These are phyloP conservation scores for Zymoseptoria passerinii DNA, from an alignment of 2,329 filamentous ascomycete genomes.

Conservation along the genomic window DNA sequence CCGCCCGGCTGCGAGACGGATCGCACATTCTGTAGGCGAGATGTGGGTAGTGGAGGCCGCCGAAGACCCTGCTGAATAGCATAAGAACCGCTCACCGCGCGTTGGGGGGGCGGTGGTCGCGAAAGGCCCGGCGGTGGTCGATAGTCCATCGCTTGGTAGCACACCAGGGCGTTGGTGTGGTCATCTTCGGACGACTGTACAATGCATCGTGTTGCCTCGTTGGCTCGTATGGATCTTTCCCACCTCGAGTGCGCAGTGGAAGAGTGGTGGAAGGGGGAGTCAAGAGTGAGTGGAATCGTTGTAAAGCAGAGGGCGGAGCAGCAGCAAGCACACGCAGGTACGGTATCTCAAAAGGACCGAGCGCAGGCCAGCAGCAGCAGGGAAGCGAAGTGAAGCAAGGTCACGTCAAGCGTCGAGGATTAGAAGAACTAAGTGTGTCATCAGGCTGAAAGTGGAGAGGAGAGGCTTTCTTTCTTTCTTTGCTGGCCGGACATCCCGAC, in stretches of 20 bases:
- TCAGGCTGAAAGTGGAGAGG: no score
- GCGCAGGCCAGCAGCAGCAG: no score
- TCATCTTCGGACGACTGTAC: constrained; percentile 7
- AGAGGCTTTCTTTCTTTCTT: no score
- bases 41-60: constrained; percentile 21
- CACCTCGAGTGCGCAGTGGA: not conserved
- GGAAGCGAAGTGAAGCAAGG: no score
- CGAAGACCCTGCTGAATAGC: constrained; percentile 15
- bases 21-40: constrained; percentile 27
- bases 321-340: not conserved
- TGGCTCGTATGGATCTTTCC: not conserved
- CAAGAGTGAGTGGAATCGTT: no score
- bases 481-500: no score
- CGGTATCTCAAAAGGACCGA: not conserved
- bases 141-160: constrained; percentile 23
- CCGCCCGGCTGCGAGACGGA: constrained; percentile 23
- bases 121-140: constrained; percentile 17
- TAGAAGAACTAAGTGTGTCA: no score
- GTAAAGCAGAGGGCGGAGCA: not conserved
- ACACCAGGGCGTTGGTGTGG: constrained; percentile 1
- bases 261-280: not conserved
- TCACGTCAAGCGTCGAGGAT: no score
- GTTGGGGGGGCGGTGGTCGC: constrained; percentile 21
- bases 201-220: not conserved
- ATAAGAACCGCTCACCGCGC: constrained; percentile 21